Evolutionary conservation across 208 protist species (phyloP).

Genomic region (Acanthamoeba castellanii): DNA sequence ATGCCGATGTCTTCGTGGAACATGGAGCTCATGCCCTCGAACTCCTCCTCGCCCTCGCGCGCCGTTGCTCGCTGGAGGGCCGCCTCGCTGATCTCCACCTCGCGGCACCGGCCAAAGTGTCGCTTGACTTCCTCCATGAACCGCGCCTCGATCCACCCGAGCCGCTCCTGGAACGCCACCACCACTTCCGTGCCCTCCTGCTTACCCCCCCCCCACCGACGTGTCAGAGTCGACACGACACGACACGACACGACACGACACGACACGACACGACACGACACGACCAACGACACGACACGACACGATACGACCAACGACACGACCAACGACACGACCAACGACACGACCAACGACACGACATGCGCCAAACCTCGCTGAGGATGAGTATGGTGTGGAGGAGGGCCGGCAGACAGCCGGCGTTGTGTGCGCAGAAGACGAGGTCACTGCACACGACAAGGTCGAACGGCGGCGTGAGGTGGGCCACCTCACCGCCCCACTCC

Average conservation of each 20-base stretch:
- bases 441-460: slow-evolving; percentile 56
- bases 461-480: neutral
- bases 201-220: no score
- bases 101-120: neutral
- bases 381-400: slow-evolving; percentile 34
- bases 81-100: slow-evolving; percentile 3
- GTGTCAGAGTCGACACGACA: neutral
- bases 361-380: neutral
- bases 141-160: slow-evolving; percentile 34
- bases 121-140: slow-evolving; percentile 26
- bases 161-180: slow-evolving; percentile 45
- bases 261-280: no score
- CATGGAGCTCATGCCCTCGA: slow-evolving; percentile 43
- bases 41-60: slow-evolving; percentile 58
- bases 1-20: slow-evolving; percentile 63
- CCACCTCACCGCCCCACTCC: neutral
- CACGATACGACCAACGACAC: no score
- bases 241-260: no score
- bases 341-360: neutral
- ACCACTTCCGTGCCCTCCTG: slow-evolving; percentile 8
- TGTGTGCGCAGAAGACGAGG: slow-evolving; percentile 62
- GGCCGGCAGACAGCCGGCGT: slow-evolving; percentile 31
- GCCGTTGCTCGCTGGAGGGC: neutral
- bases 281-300: no score
- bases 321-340: no score